Evolutionary conservation across 75 land plant species (phyloP).

Genomic region (Gnetum montanum): DNA sequence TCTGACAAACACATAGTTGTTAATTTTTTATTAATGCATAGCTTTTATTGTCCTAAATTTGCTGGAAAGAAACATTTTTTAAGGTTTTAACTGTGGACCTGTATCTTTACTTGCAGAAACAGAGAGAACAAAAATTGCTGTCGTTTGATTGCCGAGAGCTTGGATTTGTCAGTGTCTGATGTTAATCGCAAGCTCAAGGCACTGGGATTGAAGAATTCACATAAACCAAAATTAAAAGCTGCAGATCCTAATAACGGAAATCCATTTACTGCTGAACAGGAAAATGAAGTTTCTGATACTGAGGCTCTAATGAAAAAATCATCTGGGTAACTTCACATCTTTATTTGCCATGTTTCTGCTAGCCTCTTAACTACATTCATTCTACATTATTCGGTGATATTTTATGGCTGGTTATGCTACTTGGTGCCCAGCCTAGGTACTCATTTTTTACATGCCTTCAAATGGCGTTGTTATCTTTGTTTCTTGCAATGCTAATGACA

Average conservation of each 20-base stretch:
- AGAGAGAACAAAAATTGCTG: conserved; percentile 37
- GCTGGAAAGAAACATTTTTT: background rate
- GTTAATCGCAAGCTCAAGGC: conserved; percentile 56
- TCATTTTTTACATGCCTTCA: too few species aligned
- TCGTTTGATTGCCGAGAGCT: conserved; percentile 49
- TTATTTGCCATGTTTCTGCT: background rate
- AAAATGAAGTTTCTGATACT: conserved; percentile 7
- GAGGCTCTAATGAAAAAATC: background rate
- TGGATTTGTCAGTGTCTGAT: conserved; percentile 44
- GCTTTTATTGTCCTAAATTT: background rate
- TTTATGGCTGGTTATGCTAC: too few species aligned
- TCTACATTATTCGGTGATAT: too few species aligned
- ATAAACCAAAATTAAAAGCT: background rate
- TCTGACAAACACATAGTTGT: background rate
- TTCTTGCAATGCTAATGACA: too few species aligned
- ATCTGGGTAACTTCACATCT: background rate
- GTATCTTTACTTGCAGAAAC: conserved; percentile 20
- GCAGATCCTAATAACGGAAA: background rate
- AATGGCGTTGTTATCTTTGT: too few species aligned
- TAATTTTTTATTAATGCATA: background rate
- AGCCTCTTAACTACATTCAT: background rate
- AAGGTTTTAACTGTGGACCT: background rate
- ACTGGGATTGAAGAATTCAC: conserved; percentile 30
- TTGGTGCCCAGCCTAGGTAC: too few species aligned
- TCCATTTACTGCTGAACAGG: conserved; percentile 1